Evolutionary conservation across 164 flowering plant species (phyloP).

Genomic region (Vitis amurensis): DNA sequence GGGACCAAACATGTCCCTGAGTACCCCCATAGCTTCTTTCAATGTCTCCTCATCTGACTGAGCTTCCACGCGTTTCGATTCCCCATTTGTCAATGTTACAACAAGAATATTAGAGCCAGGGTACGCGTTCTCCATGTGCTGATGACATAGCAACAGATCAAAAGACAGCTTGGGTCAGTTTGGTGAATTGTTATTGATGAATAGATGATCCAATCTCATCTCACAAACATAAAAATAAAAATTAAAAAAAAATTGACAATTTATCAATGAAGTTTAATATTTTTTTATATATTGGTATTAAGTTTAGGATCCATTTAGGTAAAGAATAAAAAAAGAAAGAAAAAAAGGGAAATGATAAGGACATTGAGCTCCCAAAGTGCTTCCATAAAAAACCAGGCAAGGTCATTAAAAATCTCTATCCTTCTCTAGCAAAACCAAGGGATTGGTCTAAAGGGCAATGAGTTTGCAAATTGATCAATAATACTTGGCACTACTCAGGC

Average conservation of each 20-base stretch:
- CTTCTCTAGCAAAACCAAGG: background rate
- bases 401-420: background rate
- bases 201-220: background rate
- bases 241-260: too few species aligned
- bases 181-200: background rate
- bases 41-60: slow-evolving; percentile 73
- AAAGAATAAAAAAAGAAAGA: background rate
- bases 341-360: background rate
- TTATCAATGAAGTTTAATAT: background rate
- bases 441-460: background rate
- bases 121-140: slow-evolving; percentile 98
- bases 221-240: too few species aligned
- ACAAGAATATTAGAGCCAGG: slow-evolving; percentile 92
- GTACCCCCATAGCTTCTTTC: slow-evolving; percentile 78
- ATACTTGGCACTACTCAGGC: too few species aligned
- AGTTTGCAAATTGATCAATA: too few species aligned
- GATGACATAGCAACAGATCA: slow-evolving; percentile 36
- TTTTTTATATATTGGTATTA: background rate
- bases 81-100: slow-evolving; percentile 91
- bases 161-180: slow-evolving; percentile 17
- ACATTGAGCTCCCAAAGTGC: slow-evolving; percentile 10
- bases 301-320: background rate
- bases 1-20: slow-evolving; percentile 88
- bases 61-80: slow-evolving; percentile 87
- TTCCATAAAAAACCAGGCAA: slow-evolving; percentile 4